A percentile compares a stretch with the other conserved stretches of the same genome.
These are phyloP conservation scores for Pestalotiopsis sp. DNA, from an alignment of 2,329 filamentous ascomycete species.

Conservation along the genomic window DNA sequence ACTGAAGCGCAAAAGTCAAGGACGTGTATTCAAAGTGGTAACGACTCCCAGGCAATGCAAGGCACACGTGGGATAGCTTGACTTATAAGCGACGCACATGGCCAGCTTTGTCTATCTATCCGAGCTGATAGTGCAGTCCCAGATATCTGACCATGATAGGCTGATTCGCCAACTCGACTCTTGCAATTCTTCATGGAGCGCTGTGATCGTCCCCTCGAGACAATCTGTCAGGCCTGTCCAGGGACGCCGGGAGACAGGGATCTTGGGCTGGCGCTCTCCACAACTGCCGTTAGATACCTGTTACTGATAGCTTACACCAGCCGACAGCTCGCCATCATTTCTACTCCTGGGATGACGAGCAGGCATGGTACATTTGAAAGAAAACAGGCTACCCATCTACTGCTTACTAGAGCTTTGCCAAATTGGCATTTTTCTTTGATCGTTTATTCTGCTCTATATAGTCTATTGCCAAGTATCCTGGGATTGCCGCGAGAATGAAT, in stretches of 20 bases:
- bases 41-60: not conserved
- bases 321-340: no score
- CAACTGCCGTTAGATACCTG: constrained; percentile 1
- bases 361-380: not conserved
- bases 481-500: not conserved
- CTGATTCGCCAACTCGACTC: not conserved
- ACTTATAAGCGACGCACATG: not conserved
- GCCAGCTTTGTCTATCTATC: not conserved
- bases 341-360: no score
- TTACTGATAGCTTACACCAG: not conserved
- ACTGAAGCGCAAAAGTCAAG: not conserved
- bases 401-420: no score
- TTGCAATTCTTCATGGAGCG: not conserved
- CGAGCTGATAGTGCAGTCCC: not conserved
- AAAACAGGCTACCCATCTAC: no score
- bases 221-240: not conserved
- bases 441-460: no score
- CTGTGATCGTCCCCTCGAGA: not conserved
- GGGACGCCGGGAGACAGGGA: not conserved
- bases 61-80: not conserved
- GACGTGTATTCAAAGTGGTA: not conserved
- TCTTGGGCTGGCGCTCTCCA: not conserved
- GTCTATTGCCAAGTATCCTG: not conserved
- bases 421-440: no score
- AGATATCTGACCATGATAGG: not conserved